A percentile compares a stretch with the other conserved stretches of the same genome.
Evolutionary conservation across 2,329 filamentous ascomycete species (phyloP).

Genomic region (Coccinonectria pachysandricola): DNA sequence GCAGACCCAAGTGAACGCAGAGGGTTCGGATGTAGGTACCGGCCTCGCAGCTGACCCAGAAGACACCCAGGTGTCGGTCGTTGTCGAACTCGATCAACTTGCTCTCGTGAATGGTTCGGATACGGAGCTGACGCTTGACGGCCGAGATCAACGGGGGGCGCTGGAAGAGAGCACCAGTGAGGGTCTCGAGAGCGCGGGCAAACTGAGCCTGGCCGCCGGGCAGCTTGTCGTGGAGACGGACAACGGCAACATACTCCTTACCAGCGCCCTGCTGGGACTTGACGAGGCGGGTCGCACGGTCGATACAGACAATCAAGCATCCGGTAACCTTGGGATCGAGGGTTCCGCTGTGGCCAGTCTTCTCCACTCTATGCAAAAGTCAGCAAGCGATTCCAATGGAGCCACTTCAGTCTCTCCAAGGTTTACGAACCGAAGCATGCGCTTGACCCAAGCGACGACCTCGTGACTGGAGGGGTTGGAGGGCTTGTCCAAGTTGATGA

Average conservation of each 20-base stretch:
- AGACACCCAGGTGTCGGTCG: slow-evolving; percentile 90
- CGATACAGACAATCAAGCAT: slow-evolving; percentile 89
- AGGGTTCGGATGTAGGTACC: slow-evolving; percentile 98
- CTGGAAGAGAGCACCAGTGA: slow-evolving; percentile 87
- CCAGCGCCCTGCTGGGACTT: slow-evolving; percentile 98
- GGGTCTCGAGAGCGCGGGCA: slow-evolving; percentile 82
- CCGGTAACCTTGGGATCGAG: slow-evolving; percentile 97
- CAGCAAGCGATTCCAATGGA: too few species aligned
- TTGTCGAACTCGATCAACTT: slow-evolving; percentile 98
- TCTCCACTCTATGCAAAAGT: slow-evolving; percentile 45
- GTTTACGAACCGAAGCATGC: slow-evolving; percentile 67
- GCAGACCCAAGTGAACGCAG: slow-evolving; percentile 79
- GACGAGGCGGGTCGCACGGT: slow-evolving; percentile 92
- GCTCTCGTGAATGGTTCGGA: slow-evolving; percentile 95
- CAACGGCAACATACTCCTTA: slow-evolving; percentile 97
- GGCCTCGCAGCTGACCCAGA: slow-evolving; percentile 97
- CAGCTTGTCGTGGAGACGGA: slow-evolving; percentile 90
- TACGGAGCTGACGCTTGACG: slow-evolving; percentile 96
- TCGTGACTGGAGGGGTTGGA: slow-evolving; percentile 97
- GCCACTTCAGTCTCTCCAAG: too few species aligned
- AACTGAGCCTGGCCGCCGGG: slow-evolving; percentile 90
- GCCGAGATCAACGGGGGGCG: slow-evolving; percentile 94
- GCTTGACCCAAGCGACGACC: slow-evolving; percentile 98
- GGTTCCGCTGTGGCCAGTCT: slow-evolving; percentile 96
- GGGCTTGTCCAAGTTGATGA: slow-evolving; percentile 82